phyloP scores from a whole-genome alignment of 768 basidiomycete genomes.

The Suillus subaureus region DNA sequence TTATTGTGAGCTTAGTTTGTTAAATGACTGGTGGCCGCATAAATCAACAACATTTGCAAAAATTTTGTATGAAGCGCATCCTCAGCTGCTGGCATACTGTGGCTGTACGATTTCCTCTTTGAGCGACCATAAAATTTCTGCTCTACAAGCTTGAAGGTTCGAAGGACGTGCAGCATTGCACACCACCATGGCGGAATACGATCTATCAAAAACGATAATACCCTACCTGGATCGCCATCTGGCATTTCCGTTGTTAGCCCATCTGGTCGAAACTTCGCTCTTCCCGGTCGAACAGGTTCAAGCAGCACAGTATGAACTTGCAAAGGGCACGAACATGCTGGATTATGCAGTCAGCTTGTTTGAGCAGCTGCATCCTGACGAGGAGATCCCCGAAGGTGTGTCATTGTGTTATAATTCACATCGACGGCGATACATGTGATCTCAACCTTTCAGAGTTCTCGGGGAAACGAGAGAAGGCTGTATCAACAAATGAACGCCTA shows the following conservation, averaged over 20 bases:
- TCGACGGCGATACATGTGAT: not conserved
- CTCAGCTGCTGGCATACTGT: too few relatives aligned
- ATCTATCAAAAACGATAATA: slow-evolving; percentile 91
- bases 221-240: slow-evolving; percentile 96
- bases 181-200: slow-evolving; percentile 77
- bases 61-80: too few relatives aligned
- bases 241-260: slow-evolving; percentile 88
- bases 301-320: slow-evolving; percentile 94
- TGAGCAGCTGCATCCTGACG: slow-evolving; percentile 72
- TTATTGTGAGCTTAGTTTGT: too few relatives aligned
- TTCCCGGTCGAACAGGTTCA: slow-evolving; percentile 83
- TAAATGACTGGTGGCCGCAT: too few relatives aligned
- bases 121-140: slow-evolving; percentile 17
- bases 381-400: slow-evolving; percentile 70
- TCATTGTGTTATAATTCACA: slow-evolving; percentile 8
- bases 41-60: too few relatives aligned
- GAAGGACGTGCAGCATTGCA: slow-evolving; percentile 17
- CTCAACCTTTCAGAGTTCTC: slow-evolving; percentile 62
- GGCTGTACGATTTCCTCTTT: slow-evolving; percentile 26
- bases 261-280: slow-evolving; percentile 70
- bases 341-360: slow-evolving; percentile 88
- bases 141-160: not conserved
- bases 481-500: slow-evolving; percentile 81
- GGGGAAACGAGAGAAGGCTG: slow-evolving; percentile 79
- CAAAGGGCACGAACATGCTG: slow-evolving; percentile 97